phyloP scores from a whole-genome alignment of 2,329 filamentous ascomycete species.

The Paracoccidioides brasiliensis region DNA sequence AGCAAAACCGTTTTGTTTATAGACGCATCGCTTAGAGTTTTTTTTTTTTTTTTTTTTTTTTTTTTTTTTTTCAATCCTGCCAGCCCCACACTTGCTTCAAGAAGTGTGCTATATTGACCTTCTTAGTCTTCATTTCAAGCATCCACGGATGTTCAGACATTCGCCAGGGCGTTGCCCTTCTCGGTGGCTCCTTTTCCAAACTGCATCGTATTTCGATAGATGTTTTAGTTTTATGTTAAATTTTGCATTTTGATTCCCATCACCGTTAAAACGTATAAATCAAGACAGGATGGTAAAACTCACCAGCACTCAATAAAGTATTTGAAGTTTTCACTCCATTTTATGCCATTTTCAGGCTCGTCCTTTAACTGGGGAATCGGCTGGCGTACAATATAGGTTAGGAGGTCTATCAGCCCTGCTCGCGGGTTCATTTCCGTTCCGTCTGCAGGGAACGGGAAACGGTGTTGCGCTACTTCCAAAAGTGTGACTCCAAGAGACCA shows the following conservation, averaged over 20 bases:
- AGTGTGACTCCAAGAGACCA: constrained; percentile 96
- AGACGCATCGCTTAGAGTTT: background rate
- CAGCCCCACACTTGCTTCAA: constrained; percentile 94
- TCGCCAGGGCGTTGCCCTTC: constrained; percentile 88
- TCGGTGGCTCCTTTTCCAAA: constrained; percentile 79
- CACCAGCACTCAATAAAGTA: constrained; percentile 99
- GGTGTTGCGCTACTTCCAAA: constrained; percentile 97
- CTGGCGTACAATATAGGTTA: constrained; percentile 96
- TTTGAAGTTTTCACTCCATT: constrained; percentile 96
- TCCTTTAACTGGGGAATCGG: constrained; percentile 92
- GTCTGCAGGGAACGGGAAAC: constrained; percentile 95
- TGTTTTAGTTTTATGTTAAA: background rate
- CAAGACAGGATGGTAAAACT: constrained; percentile 30
- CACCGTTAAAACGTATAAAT: constrained; percentile 5
- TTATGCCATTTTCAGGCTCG: constrained; percentile 75
- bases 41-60: constrained; percentile 10
- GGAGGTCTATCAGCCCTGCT: constrained; percentile 81
- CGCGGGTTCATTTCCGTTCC: constrained; percentile 90
- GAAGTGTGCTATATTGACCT: constrained; percentile 95
- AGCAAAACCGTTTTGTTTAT: too few relatives aligned
- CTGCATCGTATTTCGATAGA: constrained; percentile 35
- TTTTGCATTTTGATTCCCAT: background rate
- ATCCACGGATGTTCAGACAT: constrained; percentile 99
- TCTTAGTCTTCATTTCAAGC: constrained; percentile 86
- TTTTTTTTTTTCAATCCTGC: constrained; percentile 46